phyloP scores from a whole-genome alignment of 805 yeast genomes.

The Spencermartinsiella europaea region DNA sequence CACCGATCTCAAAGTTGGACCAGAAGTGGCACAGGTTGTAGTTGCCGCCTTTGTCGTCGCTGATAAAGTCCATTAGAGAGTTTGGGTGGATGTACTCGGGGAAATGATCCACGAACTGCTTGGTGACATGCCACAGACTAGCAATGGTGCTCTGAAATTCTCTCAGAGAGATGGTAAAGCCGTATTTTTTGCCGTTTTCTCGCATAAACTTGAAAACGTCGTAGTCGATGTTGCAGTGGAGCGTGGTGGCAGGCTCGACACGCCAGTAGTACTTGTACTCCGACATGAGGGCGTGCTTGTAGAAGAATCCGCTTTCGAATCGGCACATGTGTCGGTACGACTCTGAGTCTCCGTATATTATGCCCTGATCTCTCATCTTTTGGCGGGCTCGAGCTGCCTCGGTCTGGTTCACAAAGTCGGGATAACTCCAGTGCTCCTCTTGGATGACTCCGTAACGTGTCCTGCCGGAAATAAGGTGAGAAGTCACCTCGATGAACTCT shows the following conservation, averaged over 20 bases:
- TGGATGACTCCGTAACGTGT: constrained; percentile 74
- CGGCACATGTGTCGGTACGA: constrained; percentile 91
- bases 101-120: constrained; percentile 50
- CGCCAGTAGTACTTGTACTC: constrained; percentile 94
- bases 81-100: constrained; percentile 56
- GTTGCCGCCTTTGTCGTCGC: constrained; percentile 56
- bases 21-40: constrained; percentile 86
- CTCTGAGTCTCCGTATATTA: constrained; percentile 62
- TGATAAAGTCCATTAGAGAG: constrained; percentile 64
- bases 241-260: constrained; percentile 80
- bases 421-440: constrained; percentile 79
- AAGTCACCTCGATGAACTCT: constrained; percentile 61
- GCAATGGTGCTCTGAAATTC: constrained; percentile 70
- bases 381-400: constrained; percentile 55
- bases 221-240: constrained; percentile 77
- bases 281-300: constrained; percentile 64
- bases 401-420: constrained; percentile 71
- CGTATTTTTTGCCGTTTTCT: constrained; percentile 68
- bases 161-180: constrained; percentile 72
- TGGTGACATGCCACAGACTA: constrained; percentile 71
- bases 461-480: constrained; percentile 59
- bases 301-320: constrained; percentile 85
- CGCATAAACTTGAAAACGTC: constrained; percentile 76
- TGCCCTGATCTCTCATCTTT: constrained; percentile 44
- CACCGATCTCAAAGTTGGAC: constrained; percentile 85